A percentile compares a stretch with the other conserved stretches of the same genome.
phyloP scores from a whole-genome alignment of 116 monocot genomes.

The Dioscorea cayenensis region DNA sequence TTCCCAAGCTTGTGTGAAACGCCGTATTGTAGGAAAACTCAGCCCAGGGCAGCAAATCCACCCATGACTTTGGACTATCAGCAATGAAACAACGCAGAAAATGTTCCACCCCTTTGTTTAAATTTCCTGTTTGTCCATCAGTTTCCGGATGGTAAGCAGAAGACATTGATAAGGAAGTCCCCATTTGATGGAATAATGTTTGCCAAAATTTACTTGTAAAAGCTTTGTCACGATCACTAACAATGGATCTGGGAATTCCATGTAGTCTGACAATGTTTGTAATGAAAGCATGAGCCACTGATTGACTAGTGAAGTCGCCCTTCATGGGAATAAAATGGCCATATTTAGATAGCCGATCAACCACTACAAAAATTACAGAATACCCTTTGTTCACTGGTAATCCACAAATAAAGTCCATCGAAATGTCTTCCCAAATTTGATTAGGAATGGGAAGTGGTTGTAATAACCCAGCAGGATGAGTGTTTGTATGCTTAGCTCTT shows the following conservation, averaged over 20 bases:
- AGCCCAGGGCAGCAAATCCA: background rate
- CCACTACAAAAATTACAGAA: background rate
- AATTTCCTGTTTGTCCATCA: background rate
- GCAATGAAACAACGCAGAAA: background rate
- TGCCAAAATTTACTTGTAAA: background rate
- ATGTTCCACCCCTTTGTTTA: background rate
- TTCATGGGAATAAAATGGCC: no score
- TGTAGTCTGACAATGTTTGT: no score
- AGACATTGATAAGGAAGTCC: background rate
- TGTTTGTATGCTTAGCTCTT: background rate
- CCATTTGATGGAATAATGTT: background rate
- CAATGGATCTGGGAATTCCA: background rate
- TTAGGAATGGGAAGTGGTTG: background rate
- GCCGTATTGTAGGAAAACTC: background rate
- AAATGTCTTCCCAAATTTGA: no score
- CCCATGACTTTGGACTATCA: background rate
- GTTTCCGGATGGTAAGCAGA: background rate
- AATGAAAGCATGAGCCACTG: no score
- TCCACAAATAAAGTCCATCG: background rate
- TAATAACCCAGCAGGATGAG: background rate
- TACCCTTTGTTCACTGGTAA: background rate
- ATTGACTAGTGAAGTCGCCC: no score
- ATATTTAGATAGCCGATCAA: no score
- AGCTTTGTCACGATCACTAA: background rate
- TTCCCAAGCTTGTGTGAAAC: background rate